A percentile compares a stretch with the other conserved stretches of the same genome.
These are phyloP conservation scores for Fraxinus platypoda DNA, from an alignment of 305 asterid species.

Conservation along the genomic window DNA sequence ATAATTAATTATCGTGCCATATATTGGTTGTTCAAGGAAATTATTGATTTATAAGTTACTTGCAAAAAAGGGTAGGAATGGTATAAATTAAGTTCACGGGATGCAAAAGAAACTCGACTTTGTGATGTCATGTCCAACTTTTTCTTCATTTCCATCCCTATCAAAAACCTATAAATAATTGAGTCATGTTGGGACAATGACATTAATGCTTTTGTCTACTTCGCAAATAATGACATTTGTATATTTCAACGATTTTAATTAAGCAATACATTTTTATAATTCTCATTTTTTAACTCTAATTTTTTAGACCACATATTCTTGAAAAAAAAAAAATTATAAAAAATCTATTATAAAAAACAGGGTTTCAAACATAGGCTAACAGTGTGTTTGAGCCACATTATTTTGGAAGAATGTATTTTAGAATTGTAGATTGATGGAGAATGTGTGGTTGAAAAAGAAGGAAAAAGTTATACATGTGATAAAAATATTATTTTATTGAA, in stretches of 20 bases:
- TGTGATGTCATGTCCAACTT: background rate
- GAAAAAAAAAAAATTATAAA: too few relatives aligned
- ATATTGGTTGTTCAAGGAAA: background rate
- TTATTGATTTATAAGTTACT: background rate
- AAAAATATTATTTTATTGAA: too few relatives aligned
- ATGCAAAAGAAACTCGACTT: background rate
- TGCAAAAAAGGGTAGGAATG: too few relatives aligned
- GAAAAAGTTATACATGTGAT: too few relatives aligned
- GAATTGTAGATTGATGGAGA: too few relatives aligned
- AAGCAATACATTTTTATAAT: background rate
- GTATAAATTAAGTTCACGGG: background rate
- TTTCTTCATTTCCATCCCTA: background rate
- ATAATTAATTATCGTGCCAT: background rate
- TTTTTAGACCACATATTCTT: background rate
- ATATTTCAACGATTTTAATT: background rate
- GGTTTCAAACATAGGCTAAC: too few relatives aligned
- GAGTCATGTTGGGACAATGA: background rate
- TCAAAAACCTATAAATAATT: background rate
- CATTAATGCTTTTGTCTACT: background rate
- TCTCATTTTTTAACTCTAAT: too few relatives aligned
- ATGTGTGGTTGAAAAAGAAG: too few relatives aligned
- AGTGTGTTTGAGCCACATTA: too few relatives aligned
- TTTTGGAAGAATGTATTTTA: too few relatives aligned
- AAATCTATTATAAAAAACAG: too few relatives aligned
- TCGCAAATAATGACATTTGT: background rate